Evolutionary conservation across 2,329 filamentous ascomycete genomes (phyloP), one percentile per base, ranked within the genome.

Genomic region (Immersiporthe knoxdaviesiana): DNA sequence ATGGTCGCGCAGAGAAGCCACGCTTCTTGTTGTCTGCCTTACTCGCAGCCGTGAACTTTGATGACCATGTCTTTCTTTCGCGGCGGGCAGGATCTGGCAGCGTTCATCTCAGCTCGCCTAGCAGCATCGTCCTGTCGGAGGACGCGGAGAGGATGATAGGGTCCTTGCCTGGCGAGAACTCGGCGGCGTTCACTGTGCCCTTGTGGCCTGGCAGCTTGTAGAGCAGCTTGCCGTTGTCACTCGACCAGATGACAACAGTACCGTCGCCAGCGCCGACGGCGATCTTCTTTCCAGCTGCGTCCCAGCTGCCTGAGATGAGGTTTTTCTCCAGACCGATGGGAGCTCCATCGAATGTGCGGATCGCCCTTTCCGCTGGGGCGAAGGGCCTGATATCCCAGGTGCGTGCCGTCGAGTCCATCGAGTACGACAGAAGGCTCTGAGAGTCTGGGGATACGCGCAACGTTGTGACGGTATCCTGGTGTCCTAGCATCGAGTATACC

Each of bases 331-430:
- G 80, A 0, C 94, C 94, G 47, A 89, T 85, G 14, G 92, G 91
- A 0, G 95, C 95, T n/a, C 96, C 96, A 75, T 98, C 95, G 78
- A 96, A 97, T 0, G 93, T 97, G 76, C 89, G 88, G 70, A 98
- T 88, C 70, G 93, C 90, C 73, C 96, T 87, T 78, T 97, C 92
- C 0, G 91, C 89, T 0, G 96, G 93, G 8, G 96, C 95, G 81
- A 98, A 99, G 0, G 96, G 95, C 74, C 95, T 87, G 65, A 99
- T 92, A 78, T 99, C 95, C 96, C 96, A 99, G 24, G 94, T 97
- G 75, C 92, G 88, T 50, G 94, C 96, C 0, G 95, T 97, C 27
- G 92, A 94, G 79, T 99, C 96, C 85, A 97, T 96, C 10, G 93
- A 91, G 76, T 97, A 96, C 2, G 95, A 98, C 4, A 97, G 84